These are phyloP conservation scores for Primulina huaijiensis DNA, from an alignment of 257 asterid genomes.

Conservation along the genomic window DNA sequence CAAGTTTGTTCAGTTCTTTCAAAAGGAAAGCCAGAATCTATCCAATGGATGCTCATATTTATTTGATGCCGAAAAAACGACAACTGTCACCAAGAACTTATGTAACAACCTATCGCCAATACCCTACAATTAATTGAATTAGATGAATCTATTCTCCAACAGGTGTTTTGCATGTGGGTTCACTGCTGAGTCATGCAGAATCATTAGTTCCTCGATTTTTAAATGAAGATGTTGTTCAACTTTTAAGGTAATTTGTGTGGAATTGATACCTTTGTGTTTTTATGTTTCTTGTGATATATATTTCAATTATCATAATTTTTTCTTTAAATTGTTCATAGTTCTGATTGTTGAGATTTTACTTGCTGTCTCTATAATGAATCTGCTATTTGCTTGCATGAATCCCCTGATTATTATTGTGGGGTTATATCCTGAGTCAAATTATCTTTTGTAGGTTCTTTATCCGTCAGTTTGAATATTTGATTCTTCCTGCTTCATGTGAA, in stretches of 20 bases:
- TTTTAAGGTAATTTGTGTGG: slow-evolving; percentile 59
- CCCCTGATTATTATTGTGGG: slow-evolving; percentile 4
- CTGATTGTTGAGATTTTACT: neutral
- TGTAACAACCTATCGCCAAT: slow-evolving; percentile 37
- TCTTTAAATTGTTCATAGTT: neutral
- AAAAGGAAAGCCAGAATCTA: slow-evolving; percentile 45
- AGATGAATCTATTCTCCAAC: slow-evolving; percentile 24
- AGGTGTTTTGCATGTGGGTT: slow-evolving; percentile 49
- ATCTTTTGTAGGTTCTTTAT: slow-evolving; percentile 64
- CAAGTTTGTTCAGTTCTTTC: slow-evolving; percentile 68
- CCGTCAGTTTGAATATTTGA: slow-evolving; percentile 48
- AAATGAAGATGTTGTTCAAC: slow-evolving; percentile 89
- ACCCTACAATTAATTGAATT: slow-evolving; percentile 17
- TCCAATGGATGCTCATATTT: slow-evolving; percentile 42
- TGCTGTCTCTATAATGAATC: neutral
- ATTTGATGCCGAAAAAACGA: slow-evolving; percentile 50
- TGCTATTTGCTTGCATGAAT: slow-evolving; percentile 6
- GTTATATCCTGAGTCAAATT: slow-evolving; percentile 22
- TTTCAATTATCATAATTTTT: slow-evolving; percentile 16
- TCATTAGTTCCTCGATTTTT: slow-evolving; percentile 76
- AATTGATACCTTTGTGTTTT: slow-evolving; percentile 12
- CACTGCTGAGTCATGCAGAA: slow-evolving; percentile 88
- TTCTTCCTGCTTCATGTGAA: slow-evolving; percentile 48
- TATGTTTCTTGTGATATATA: slow-evolving; percentile 7
- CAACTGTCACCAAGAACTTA: slow-evolving; percentile 57